Conservation (phyloP, 257 asterid species). For the Sherardia arvensis region DNA sequence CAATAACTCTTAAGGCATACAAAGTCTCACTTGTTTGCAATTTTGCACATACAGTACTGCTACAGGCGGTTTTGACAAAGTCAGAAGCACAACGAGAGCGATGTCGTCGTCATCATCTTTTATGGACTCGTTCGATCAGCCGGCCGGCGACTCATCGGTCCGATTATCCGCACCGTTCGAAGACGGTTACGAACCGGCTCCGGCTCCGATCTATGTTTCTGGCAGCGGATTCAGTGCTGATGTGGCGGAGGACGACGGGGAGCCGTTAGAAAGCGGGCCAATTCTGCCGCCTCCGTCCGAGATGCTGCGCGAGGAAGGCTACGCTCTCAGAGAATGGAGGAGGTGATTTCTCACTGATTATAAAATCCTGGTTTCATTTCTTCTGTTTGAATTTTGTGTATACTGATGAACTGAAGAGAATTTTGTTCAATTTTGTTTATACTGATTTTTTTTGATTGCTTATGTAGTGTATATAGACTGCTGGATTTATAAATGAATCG, state of each 20-base stretch:
- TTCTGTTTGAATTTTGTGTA: background rate
- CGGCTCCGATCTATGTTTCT: constrained; percentile 29
- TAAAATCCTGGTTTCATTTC: too few relatives aligned
- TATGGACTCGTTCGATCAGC: constrained; percentile 33
- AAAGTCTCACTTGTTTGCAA: too few relatives aligned
- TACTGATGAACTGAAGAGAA: background rate
- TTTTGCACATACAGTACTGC: background rate
- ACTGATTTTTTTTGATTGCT: background rate
- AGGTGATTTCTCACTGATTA: constrained; percentile 28
- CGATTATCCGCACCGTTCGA: constrained; percentile 25
- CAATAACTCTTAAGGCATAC: background rate
- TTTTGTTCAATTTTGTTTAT: background rate
- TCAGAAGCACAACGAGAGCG: constrained; percentile 8
- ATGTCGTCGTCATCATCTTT: constrained; percentile 76
- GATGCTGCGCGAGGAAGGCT: constrained; percentile 49
- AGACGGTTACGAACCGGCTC: constrained; percentile 28
- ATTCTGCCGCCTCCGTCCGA: constrained; percentile 48
- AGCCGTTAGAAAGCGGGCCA: constrained; percentile 26
- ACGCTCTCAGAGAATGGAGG: constrained; percentile 80
- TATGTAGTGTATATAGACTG: background rate
- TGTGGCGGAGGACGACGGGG: constrained; percentile 20
- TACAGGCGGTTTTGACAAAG: background rate
- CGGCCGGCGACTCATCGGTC: constrained; percentile 27
- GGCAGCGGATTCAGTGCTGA: constrained; percentile 35
- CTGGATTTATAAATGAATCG: background rate